Percentiles rank a stretch among this genome's conserved stretches.
These are phyloP conservation scores for Acidomyces sp. DNA, from an alignment of 495 filamentous ascomycete species.

Conservation along the genomic window DNA sequence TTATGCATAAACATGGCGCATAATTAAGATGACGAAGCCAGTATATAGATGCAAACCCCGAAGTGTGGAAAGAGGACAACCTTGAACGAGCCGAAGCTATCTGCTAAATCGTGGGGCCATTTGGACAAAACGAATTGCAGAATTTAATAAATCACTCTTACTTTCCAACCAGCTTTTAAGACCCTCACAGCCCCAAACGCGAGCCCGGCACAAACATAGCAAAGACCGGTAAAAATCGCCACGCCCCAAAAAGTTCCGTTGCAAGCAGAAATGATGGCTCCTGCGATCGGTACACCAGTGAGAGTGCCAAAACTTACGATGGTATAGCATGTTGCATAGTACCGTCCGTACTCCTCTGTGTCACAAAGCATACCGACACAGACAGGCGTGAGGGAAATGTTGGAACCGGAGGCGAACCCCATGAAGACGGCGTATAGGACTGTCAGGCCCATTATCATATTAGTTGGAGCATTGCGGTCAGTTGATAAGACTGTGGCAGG, in stretches of 20 bases:
- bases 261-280: slow-evolving; percentile 39
- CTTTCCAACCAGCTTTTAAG: slow-evolving; percentile 53
- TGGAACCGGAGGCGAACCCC: slow-evolving; percentile 74
- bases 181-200: slow-evolving; percentile 52
- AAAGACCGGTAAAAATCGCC: slow-evolving; percentile 52
- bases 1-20: too few relatives aligned
- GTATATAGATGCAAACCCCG: too few relatives aligned
- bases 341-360: slow-evolving; percentile 71
- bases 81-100: too few relatives aligned
- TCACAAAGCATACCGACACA: slow-evolving; percentile 85
- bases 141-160: slow-evolving; percentile 37
- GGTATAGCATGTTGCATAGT: slow-evolving; percentile 78
- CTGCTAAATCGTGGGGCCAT: too few relatives aligned
- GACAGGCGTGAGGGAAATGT: slow-evolving; percentile 74
- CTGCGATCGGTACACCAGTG: slow-evolving; percentile 79
- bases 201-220: slow-evolving; percentile 47
- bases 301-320: slow-evolving; percentile 79
- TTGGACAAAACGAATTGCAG: too few relatives aligned
- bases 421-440: slow-evolving; percentile 65
- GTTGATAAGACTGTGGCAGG: slow-evolving; percentile 34
- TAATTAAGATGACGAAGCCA: too few relatives aligned
- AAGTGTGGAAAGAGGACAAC: too few relatives aligned
- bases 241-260: slow-evolving; percentile 43
- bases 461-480: slow-evolving; percentile 1
- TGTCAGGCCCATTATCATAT: slow-evolving; percentile 41